Conservation (phyloP, 108 stramenopile genomes). For the Pseudonitzschia pungens region DNA sequence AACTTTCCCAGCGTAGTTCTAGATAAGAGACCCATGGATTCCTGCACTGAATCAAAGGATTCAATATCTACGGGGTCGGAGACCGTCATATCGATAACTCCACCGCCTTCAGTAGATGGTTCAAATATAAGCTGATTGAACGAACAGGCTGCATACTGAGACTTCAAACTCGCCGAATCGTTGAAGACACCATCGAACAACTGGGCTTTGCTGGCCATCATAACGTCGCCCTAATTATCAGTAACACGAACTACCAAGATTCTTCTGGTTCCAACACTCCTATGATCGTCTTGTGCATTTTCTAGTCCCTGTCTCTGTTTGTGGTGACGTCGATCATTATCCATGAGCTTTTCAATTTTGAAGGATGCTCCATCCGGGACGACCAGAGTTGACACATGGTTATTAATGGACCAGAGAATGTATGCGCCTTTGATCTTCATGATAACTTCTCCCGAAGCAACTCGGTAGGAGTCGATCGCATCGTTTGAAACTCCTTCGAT, state of each 20-base stretch:
- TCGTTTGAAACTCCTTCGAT: no score
- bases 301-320: background rate
- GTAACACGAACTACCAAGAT: background rate
- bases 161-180: conserved; percentile 39
- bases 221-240: background rate
- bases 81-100: background rate
- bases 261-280: background rate
- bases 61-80: background rate
- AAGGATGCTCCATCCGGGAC: no score
- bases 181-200: background rate
- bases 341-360: no score
- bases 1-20: background rate
- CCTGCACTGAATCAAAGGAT: no score
- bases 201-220: background rate
- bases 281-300: no score
- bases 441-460: no score
- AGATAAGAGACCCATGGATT: background rate
- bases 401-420: no score
- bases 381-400: no score
- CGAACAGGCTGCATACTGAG: conserved; percentile 45
- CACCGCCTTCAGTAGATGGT: background rate
- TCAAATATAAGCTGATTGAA: conserved; percentile 13
- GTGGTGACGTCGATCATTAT: no score
- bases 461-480: no score
- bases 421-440: no score